Base-by-base conservation (phyloP, 306 rosid genomes). In the Vicia villosa region DNA sequence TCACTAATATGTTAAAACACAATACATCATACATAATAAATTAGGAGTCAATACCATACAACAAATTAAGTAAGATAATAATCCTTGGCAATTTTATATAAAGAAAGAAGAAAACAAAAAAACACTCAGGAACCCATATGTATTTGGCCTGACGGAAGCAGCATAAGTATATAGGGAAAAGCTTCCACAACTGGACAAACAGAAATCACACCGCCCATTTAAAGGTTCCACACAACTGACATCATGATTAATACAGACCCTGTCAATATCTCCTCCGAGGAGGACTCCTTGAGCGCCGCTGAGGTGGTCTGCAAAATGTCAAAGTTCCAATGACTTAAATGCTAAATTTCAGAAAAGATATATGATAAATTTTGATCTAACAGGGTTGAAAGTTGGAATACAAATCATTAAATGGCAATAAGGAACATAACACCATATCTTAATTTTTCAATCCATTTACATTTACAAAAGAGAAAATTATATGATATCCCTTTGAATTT, bases 251-350 rank as follows among this genome's bases (percentile, higher is more conserved):
- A 62, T 30, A 46, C 67, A 81, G 71, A 61, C 47, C 28, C 47
- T 17, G 20, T 82, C 81, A 93, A 61, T 88, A 88, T 88, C 97
- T 88, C 79, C 95, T 88, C 82, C 97, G 74, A 7, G 98, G 99
- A 70, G 98, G 99, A 70, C 99, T 94, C 91, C 99, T 83, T 10
- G 99, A 94, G 62, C 97, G 99, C 3, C 96, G 89, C 55, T 92
- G 72, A 45, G 79, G 38, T 16, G 86, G 86, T 68, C 99, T 94
- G 88, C 79, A 80, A 77, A 69, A 49, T 43, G 46, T 14, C 58
- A 57, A 68, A 59, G 72, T 62, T 62, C 13, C 22, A 56, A 46
- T 52, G n/a, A 76, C 63, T 66, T 56, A 69, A 52, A 37, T 38
- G 64, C 8, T 52, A 12, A 52, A 36, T 64, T 42, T 6, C 0